Percentiles rank a stretch among this genome's conserved stretches.
These are phyloP conservation scores for Xylaria sp. DNA, from an alignment of 2,329 filamentous ascomycete genomes.

Conservation along the genomic window DNA sequence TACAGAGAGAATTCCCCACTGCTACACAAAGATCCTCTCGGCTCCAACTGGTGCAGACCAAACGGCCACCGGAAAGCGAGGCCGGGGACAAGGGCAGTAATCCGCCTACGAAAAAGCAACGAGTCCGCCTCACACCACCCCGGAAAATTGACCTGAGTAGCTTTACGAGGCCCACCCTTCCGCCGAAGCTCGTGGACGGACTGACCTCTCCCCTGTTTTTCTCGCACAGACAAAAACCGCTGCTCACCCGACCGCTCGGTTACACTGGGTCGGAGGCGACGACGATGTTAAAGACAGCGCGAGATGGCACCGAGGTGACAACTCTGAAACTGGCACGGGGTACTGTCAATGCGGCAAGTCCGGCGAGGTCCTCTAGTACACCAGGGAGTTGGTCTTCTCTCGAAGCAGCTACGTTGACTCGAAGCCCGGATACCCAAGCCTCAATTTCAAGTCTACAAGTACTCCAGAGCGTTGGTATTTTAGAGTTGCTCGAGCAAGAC, in stretches of 20 bases:
- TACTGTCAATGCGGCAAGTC: conserved; percentile 61
- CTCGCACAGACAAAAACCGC: conserved; percentile 56
- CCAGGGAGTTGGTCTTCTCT: conserved; percentile 65
- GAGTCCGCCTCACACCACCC: conserved; percentile 60
- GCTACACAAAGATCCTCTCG: conserved; percentile 38
- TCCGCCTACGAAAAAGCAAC: conserved; percentile 58
- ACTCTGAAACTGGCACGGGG: conserved; percentile 67
- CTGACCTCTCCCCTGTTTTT: conserved; percentile 65
- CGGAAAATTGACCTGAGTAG: conserved; percentile 57
- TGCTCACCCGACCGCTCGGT: conserved; percentile 53
- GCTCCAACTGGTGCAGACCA: conserved; percentile 35
- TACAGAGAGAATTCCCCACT: conserved; percentile 29
- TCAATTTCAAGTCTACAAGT: conserved; percentile 62
- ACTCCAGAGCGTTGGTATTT: conserved; percentile 72
- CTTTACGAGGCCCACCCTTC: conserved; percentile 45
- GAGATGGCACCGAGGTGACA: conserved; percentile 62
- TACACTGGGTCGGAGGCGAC: conserved; percentile 56
- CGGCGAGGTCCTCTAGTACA: conserved; percentile 61
- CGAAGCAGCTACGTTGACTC: conserved; percentile 62
- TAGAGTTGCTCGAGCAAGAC: conserved; percentile 81
- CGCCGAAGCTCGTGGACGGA: conserved; percentile 51
- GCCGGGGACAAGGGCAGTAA: conserved; percentile 37
- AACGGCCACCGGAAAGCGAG: conserved; percentile 41
- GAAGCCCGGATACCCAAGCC: conserved; percentile 63
- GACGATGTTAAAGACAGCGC: conserved; percentile 60